phyloP scores from a whole-genome alignment of 140 eudicot genomes.

The Senecio squalidus region DNA sequence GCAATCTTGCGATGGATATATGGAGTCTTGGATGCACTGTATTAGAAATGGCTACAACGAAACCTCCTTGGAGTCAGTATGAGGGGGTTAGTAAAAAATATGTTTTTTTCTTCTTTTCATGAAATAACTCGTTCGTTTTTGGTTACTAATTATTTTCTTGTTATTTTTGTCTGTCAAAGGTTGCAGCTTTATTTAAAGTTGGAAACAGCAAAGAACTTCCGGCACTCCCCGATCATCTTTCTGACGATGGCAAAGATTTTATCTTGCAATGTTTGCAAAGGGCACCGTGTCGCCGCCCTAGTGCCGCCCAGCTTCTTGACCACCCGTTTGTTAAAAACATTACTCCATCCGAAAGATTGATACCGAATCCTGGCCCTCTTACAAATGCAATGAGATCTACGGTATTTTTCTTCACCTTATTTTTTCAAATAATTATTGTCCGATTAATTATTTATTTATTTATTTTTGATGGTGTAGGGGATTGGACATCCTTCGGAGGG shows the following conservation, averaged over 20 bases:
- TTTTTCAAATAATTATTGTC: not conserved
- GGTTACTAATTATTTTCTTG: not conserved
- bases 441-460: not conserved
- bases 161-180: conserved; percentile 24
- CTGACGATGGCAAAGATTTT: conserved; percentile 64
- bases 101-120: too few relatives aligned
- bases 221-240: conserved; percentile 52
- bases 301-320: conserved; percentile 52
- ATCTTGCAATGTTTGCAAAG: conserved; percentile 60
- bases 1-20: conserved; percentile 87
- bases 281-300: conserved; percentile 50
- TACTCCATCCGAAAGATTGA: conserved; percentile 42
- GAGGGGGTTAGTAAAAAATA: conserved; percentile 73
- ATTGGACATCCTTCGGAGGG: conserved; percentile 43
- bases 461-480: conserved; percentile 34
- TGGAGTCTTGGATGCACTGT: conserved; percentile 98
- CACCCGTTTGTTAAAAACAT: conserved; percentile 60
- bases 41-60: conserved; percentile 84
- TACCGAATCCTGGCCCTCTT: conserved; percentile 27
- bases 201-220: conserved; percentile 81
- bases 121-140: too few relatives aligned
- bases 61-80: conserved; percentile 95
- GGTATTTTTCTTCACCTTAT: conserved; percentile 21
- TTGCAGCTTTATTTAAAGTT: conserved; percentile 72
- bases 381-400: conserved; percentile 32